phyloP scores from a whole-genome alignment of 2,329 filamentous ascomycete genomes.

The Bretziella fagacearum region DNA sequence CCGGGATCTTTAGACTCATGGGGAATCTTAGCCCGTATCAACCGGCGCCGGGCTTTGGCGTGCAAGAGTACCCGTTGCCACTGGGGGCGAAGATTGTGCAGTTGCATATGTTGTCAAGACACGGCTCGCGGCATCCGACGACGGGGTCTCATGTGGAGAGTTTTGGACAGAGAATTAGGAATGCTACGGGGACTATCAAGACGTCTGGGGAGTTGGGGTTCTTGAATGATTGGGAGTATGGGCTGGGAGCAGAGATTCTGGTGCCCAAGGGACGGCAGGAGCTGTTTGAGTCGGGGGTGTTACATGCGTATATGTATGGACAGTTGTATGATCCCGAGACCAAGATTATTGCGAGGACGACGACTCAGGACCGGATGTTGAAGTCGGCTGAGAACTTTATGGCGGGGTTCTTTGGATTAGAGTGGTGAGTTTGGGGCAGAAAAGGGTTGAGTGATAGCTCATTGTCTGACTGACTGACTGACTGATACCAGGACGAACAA shows the following conservation, averaged over 20 bases:
- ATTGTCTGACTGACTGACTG: neutral
- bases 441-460: neutral
- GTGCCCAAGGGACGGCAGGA: conserved; percentile 58
- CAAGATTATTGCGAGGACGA: conserved; percentile 58
- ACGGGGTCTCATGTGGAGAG: conserved; percentile 35
- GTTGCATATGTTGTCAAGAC: conserved; percentile 54
- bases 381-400: conserved; percentile 64
- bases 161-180: conserved; percentile 41
- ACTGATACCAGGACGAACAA: conserved; percentile 39
- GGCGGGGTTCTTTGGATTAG: conserved; percentile 61
- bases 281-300: conserved; percentile 47
- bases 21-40: conserved; percentile 54
- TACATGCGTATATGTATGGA: conserved; percentile 58
- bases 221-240: conserved; percentile 50
- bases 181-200: conserved; percentile 34
- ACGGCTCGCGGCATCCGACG: conserved; percentile 59
- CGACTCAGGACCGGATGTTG: conserved; percentile 62
- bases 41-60: conserved; percentile 56
- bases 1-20: conserved; percentile 48
- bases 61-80: conserved; percentile 53
- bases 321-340: conserved; percentile 52
- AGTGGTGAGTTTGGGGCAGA: conserved; percentile 31
- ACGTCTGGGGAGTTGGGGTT: conserved; percentile 46
- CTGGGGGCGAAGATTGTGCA: conserved; percentile 50
- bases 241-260: conserved; percentile 53